Conservation (phyloP, 441 rosid species). For the Rhodomyrtus psidioides region DNA sequence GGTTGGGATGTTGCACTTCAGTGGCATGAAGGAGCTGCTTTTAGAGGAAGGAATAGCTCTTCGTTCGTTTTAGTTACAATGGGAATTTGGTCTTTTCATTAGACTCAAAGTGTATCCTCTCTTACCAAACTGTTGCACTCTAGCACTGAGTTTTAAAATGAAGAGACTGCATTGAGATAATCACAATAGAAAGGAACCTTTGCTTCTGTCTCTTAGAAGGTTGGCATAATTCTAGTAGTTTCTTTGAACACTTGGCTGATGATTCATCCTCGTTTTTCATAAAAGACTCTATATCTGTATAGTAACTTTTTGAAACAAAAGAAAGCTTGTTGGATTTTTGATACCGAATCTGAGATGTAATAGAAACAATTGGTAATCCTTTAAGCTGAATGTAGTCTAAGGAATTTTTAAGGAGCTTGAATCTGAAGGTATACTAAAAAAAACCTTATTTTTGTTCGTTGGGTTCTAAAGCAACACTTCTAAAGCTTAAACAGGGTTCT, state of each 20-base stretch:
- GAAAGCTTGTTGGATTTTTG: neutral
- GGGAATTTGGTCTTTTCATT: no score
- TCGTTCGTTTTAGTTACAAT: no score
- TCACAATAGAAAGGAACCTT: neutral
- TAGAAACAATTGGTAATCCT: neutral
- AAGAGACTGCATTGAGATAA: neutral
- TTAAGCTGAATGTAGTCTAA: neutral
- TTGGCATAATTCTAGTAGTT: neutral
- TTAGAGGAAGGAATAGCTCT: no score
- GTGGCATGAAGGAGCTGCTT: no score
- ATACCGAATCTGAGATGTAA: neutral
- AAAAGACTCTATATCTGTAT: neutral
- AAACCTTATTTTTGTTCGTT: neutral
- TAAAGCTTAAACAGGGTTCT: conserved; percentile 73
- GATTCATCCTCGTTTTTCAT: neutral
- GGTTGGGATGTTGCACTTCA: no score
- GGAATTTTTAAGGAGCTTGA: neutral
- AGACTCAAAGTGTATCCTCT: neutral
- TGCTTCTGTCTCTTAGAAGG: neutral
- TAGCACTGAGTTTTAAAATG: neutral
- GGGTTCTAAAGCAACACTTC: conserved; percentile 55
- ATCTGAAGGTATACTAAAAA: neutral
- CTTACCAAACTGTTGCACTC: neutral
- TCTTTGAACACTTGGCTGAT: neutral
- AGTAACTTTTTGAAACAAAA: neutral